Base-by-base conservation (phyloP, 345 rosid species). In the Brassica cretica region DNA sequence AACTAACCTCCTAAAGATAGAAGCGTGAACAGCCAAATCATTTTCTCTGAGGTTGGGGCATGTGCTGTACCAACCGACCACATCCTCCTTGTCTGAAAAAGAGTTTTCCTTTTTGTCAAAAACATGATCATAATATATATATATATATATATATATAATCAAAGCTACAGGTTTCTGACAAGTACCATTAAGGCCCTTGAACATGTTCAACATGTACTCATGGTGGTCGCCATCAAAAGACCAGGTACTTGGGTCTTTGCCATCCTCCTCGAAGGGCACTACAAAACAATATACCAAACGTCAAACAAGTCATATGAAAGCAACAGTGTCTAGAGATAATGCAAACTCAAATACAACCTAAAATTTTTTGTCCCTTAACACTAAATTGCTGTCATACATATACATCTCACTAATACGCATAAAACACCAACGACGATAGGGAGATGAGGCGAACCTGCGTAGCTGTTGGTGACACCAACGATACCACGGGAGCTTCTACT, bases 241-340 rank as follows among this genome's bases (percentile, higher is more conserved):
- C 97, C 97, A 92, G 69, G 89, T 92, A 80, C 91, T 82, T 9
- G 89, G 86, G 73, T 90, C 91, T 82, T 85, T 92, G 49, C 90
- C 93, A 78, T 92, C 97, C 83, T 92, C 97, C 78, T 92, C 97
- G 6, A 90, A 92, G 7, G 97, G 97, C 58, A 92, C 97, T 92
- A 87, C 66, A 72, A 82, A 75, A 19, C 30, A 72, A 78, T 8
- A 41, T 3, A 0, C 29, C 6, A 66, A 46, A 32, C 7, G 37
- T 32, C 5, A 30, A 30, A 30, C 60, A 11, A 62, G 65, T 35
- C 68, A 61, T 72, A 59, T 44, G 56, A 5, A 72, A 41, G 29
- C 46, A 72, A 72, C 46, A 62, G 18, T 25, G 6, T 32, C 6
- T n/a, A 33, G 21, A 10, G 30, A 53, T 8, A 77, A 30, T 5